These are phyloP conservation scores for Nitzschia sp. DNA, from an alignment of 108 stramenopile genomes.

Conservation along the genomic window DNA sequence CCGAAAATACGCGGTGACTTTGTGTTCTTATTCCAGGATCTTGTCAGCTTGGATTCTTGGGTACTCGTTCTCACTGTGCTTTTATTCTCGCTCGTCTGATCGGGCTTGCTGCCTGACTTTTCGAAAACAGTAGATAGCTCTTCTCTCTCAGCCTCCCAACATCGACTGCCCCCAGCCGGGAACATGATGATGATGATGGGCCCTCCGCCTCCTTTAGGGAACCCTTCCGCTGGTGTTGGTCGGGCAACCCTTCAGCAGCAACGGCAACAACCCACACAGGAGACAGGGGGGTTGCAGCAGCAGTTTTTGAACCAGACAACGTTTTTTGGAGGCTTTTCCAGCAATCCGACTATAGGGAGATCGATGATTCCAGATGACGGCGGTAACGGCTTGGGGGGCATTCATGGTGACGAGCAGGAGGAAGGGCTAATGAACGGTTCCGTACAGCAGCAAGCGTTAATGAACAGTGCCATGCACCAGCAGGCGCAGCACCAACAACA, in stretches of 20 bases:
- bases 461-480: neutral
- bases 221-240: neutral
- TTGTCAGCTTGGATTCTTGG: too few relatives aligned
- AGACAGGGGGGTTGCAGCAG: too few relatives aligned
- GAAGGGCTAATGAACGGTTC: neutral
- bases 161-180: too few relatives aligned
- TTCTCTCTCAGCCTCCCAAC: too few relatives aligned
- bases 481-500: neutral
- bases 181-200: constrained; percentile 6
- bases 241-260: neutral
- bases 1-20: too few relatives aligned
- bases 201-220: neutral
- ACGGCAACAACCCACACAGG: neutral
- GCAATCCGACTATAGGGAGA: neutral
- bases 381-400: neutral
- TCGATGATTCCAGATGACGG: neutral
- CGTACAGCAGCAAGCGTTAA: neutral
- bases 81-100: too few relatives aligned
- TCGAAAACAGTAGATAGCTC: too few relatives aligned
- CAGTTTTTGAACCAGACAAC: too few relatives aligned
- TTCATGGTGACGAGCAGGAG: neutral
- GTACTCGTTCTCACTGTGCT: too few relatives aligned
- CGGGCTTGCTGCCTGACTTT: too few relatives aligned
- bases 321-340: neutral
- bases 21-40: too few relatives aligned